Percentiles rank a stretch among this genome's conserved stretches.
Evolutionary conservation across 129 eudicot genomes (phyloP).

Genomic region (Flaveria linearis): DNA sequence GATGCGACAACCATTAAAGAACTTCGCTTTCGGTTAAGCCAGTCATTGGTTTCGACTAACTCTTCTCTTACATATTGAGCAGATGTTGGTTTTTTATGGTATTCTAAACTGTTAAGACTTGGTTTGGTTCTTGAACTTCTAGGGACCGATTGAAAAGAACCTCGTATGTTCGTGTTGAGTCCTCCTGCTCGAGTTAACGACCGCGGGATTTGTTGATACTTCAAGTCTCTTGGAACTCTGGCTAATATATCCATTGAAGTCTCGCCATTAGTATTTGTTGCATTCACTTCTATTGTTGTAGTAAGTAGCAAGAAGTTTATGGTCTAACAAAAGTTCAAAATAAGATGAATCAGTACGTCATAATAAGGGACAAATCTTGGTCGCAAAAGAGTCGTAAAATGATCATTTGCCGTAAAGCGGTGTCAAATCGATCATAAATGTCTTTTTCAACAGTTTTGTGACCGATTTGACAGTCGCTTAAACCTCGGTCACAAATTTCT

Average conservation of each 20-base stretch:
- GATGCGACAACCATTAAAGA: conserved; percentile 60
- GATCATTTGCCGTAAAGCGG: too few species aligned
- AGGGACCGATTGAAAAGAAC: not conserved
- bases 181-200: conserved; percentile 37
- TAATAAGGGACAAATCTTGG: not conserved
- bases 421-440: not conserved
- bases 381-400: not conserved
- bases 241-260: conserved; percentile 38
- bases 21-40: conserved; percentile 41
- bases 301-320: conserved; percentile 34
- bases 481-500: too few species aligned
- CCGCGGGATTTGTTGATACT: conserved; percentile 28
- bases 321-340: conserved; percentile 29
- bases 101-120: not conserved
- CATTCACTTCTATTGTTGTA: conserved; percentile 37
- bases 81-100: not conserved
- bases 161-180: not conserved
- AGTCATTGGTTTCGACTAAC: conserved; percentile 16
- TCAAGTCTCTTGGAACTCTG: conserved; percentile 30
- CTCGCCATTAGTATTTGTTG: conserved; percentile 28
- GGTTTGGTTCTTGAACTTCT: not conserved
- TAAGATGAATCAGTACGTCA: not conserved
- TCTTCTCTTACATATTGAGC: not conserved
- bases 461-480: too few species aligned
- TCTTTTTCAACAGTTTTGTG: too few species aligned